Percentiles rank a stretch among this genome's conserved stretches.
Conservation (phyloP, 306 rosid genomes). For the Cicer pinnatifidum region DNA sequence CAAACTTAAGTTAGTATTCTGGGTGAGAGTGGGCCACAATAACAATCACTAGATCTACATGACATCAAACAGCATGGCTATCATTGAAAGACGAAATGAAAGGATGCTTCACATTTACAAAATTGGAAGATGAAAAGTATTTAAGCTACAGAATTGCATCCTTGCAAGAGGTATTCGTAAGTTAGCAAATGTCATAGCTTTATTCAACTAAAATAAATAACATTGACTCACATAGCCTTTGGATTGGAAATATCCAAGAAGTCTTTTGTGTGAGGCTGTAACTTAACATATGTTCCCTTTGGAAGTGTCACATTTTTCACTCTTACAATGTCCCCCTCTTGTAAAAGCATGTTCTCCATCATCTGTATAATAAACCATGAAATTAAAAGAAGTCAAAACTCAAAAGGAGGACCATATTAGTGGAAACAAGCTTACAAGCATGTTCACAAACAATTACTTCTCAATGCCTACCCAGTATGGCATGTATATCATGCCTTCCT, state of each 20-base stretch:
- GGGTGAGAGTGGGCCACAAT: slow-evolving; percentile 4
- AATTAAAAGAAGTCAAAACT: slow-evolving; percentile 28
- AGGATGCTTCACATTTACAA: slow-evolving; percentile 8
- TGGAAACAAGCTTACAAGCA: slow-evolving; percentile 40
- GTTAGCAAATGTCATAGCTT: slow-evolving; percentile 18
- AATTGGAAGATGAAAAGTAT: slow-evolving; percentile 16
- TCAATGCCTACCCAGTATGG: slow-evolving; percentile 90
- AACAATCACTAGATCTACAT: background rate
- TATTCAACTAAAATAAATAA: slow-evolving; percentile 21
- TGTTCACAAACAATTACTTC: slow-evolving; percentile 29
- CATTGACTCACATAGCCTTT: slow-evolving; percentile 89
- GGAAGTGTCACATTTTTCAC: slow-evolving; percentile 96
- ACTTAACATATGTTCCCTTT: slow-evolving; percentile 93
- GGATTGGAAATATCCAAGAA: slow-evolving; percentile 97
- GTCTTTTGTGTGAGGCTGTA: slow-evolving; percentile 97
- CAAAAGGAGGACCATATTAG: slow-evolving; percentile 18
- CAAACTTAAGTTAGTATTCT: slow-evolving; percentile 3
- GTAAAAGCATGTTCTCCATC: slow-evolving; percentile 99
- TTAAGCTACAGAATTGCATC: slow-evolving; percentile 33
- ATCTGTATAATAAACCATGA: slow-evolving; percentile 56
- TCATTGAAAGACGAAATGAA: slow-evolving; percentile 1
- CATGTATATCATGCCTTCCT: slow-evolving; percentile 99
- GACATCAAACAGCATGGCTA: slow-evolving; percentile 28
- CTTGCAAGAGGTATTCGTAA: slow-evolving; percentile 28
- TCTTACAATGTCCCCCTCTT: slow-evolving; percentile 86